Base-by-base conservation (phyloP, 805 yeast genomes). In the Candida endomychidarum region DNA sequence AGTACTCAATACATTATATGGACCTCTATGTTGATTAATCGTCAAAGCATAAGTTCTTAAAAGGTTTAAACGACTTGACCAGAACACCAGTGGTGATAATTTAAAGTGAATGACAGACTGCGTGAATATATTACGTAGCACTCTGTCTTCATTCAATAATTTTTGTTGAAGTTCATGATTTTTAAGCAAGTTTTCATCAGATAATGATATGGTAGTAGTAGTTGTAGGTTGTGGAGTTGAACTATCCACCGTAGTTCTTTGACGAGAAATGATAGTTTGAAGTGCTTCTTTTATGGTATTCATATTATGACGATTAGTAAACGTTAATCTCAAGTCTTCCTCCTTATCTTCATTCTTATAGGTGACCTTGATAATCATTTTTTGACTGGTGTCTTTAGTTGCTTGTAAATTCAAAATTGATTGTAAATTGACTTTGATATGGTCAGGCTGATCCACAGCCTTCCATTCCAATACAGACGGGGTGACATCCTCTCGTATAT, bases 1-100 rank as follows among this genome's bases (percentile, higher is more conserved):
- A 0, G 98, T 88, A 31, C 96, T 84, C 38, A 93, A 66, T 0
- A 93, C 98, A 56, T 93, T 93, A 58, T 90, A 93, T 0, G 96
- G 93, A 0, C 99, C 99, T 36, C 83, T 72, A 48, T 86, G 85
- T 56, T 93, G 99, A 15, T 88, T 77, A 12, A 79, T 76, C 7
- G 91, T 78, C 47, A 93, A 74, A 0, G 97, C 96, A 64, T 78
- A 87, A 0, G 96, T 88, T 39, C 98, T 68, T 40, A 93, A 62
- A 18, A 84, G 71, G 51, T 87, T 86, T 8, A 89, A 68, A 48
- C 97, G 67, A 5, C 90, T 82, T 1, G 80, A 72, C 97, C 97
- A 90, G 60, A 90, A 90, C 51, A 89, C 88, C 27, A 77, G 77
- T 0, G 95, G 86, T 4, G 87, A 82, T 32, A 91, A 64, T 12